Base-by-base conservation (phyloP, 805 yeast species). In the Candida hungchunana region DNA sequence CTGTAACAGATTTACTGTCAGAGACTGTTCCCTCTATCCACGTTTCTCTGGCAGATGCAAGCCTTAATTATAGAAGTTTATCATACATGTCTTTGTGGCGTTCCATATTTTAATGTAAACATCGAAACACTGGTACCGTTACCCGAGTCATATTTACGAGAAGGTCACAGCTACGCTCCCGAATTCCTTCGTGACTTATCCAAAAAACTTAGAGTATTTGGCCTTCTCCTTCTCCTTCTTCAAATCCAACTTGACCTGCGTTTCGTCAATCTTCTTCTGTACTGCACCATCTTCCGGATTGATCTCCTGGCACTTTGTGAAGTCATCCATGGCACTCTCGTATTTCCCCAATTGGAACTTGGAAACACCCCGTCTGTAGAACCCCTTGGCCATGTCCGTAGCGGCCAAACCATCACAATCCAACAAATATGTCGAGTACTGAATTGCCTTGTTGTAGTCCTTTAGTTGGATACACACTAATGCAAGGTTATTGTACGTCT, bases 21-120 rank as follows among this genome's bases (percentile, higher is more conserved):
- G 98, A 69, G 98, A 93, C 64, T 93, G 98, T 65, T 83, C 96
- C 20, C 72, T 94, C 64, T 93, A 90, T 64, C 99, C 99, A 50
- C 85, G 99, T 67, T 93, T 86, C 73, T 73, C 95, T 37, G 99
- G 97, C 44, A 82, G 99, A 73, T 90, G 97, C 72, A 86, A 79
- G 67, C 99, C 99, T 68, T 90, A 66, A 53, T 6, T 18, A n/a
- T n/a, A n/a, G n/a, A n/a, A n/a, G n/a, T n/a, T n/a, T n/a, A n/a
- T n/a, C n/a, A n/a, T n/a, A n/a, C n/a, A n/a, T n/a, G n/a, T n/a
- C n/a, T n/a, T n/a, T n/a, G n/a, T n/a, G n/a, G n/a, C n/a, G n/a
- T n/a, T n/a, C n/a, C n/a, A n/a, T n/a, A n/a, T n/a, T n/a, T n/a
- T n/a, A n/a, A n/a, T n/a, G n/a, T n/a, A n/a, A n/a, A n/a, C n/a